These are phyloP conservation scores for Karstenula rhodostoma DNA, from an alignment of 2,329 filamentous ascomycete genomes.

Conservation along the genomic window DNA sequence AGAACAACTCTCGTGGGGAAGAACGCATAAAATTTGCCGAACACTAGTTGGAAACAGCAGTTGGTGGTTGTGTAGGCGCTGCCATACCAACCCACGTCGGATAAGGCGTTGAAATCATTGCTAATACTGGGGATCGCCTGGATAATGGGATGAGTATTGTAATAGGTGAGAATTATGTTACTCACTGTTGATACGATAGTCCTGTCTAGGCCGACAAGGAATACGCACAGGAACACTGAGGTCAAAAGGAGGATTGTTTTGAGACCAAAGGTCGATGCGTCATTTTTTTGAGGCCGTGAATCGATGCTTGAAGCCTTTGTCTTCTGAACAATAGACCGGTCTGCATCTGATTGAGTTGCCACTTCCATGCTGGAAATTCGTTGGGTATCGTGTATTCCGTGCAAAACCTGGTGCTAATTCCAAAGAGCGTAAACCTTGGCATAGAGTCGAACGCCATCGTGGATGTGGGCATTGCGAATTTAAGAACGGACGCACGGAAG, in stretches of 20 bases:
- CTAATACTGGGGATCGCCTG: slow-evolving; percentile 31
- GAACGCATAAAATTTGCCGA: slow-evolving; percentile 58
- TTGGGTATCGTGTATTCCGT: not conserved
- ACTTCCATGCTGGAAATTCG: not conserved
- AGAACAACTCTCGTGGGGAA: slow-evolving; percentile 52
- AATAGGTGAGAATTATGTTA: not conserved
- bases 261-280: not conserved
- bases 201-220: slow-evolving; percentile 11
- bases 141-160: slow-evolving; percentile 26
- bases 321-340: not conserved
- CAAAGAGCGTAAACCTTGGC: too few relatives aligned
- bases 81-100: slow-evolving; percentile 42
- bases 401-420: not conserved
- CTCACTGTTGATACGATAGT: slow-evolving; percentile 13
- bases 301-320: not conserved
- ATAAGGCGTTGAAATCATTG: slow-evolving; percentile 35
- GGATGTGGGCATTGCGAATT: not conserved
- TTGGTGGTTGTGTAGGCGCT: slow-evolving; percentile 55
- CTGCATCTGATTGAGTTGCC: not conserved
- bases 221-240: slow-evolving; percentile 5
- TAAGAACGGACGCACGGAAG: not conserved
- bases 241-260: slow-evolving; percentile 1
- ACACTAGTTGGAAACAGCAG: slow-evolving; percentile 56
- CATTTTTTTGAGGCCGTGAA: not conserved
- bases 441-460: not conserved